A percentile compares a stretch with the other conserved stretches of the same genome.
Evolutionary conservation across 129 eudicot species (phyloP).

Genomic region (Flaveria bidentis): DNA sequence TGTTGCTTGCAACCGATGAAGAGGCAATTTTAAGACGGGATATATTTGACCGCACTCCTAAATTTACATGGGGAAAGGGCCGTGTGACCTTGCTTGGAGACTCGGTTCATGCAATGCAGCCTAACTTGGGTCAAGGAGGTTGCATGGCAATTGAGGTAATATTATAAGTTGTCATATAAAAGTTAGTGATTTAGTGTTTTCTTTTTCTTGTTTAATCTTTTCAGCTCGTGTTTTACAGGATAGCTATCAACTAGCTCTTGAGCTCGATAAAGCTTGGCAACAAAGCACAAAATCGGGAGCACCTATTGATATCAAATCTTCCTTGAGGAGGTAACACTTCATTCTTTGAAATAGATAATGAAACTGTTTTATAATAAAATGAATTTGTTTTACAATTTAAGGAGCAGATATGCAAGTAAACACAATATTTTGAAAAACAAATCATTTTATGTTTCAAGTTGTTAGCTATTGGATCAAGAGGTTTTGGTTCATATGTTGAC

Average conservation of each 20-base stretch:
- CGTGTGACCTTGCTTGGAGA: slow-evolving; percentile 95
- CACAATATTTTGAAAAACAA: background rate
- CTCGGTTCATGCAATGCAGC: slow-evolving; percentile 99
- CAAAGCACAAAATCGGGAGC: slow-evolving; percentile 57
- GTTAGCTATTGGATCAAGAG: slow-evolving; percentile 11
- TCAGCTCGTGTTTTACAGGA: slow-evolving; percentile 47
- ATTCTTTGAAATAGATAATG: background rate
- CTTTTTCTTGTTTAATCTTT: background rate
- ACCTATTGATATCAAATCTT: slow-evolving; percentile 60
- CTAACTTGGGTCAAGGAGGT: slow-evolving; percentile 99
- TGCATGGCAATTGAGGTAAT: slow-evolving; percentile 99
- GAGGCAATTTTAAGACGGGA: slow-evolving; percentile 95
- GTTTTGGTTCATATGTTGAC: slow-evolving; percentile 21
- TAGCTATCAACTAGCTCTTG: slow-evolving; percentile 83
- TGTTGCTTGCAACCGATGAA: slow-evolving; percentile 77
- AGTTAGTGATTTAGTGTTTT: background rate
- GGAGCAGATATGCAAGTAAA: background rate
- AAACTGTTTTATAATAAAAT: background rate
- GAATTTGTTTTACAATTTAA: background rate
- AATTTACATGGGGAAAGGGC: slow-evolving; percentile 88
- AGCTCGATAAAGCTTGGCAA: slow-evolving; percentile 78
- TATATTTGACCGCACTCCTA: slow-evolving; percentile 81
- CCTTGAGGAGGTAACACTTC: slow-evolving; percentile 60
- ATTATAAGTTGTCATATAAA: background rate
- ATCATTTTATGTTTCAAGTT: background rate